Conservation (phyloP, 2,329 filamentous ascomycete species). For the Penicillium janthinellum region DNA sequence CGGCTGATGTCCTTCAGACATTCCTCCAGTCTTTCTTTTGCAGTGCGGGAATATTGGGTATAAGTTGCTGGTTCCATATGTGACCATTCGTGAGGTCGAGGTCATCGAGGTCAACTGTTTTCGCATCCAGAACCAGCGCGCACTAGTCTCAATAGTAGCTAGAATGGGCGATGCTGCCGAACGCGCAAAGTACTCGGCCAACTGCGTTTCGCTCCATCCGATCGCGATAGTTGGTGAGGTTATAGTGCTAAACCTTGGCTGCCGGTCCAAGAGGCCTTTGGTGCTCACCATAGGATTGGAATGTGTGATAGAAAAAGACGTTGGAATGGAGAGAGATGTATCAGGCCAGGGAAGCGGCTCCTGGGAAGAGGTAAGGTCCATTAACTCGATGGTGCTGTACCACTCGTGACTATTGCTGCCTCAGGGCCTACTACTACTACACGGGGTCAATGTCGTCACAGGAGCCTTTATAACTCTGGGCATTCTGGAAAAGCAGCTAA, state of each 20-base stretch:
- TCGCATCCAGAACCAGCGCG: conserved; percentile 17
- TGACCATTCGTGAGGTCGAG: conserved; percentile 13
- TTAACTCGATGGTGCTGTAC: too few relatives aligned
- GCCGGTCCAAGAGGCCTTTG: not conserved
- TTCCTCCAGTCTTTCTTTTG: conserved; percentile 9
- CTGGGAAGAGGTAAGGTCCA: conserved; percentile 8
- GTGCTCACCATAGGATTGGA: not conserved
- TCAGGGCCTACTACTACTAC: too few relatives aligned
- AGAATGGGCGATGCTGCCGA: conserved; percentile 14
- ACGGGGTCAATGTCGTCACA: too few relatives aligned
- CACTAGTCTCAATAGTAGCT: conserved; percentile 12
- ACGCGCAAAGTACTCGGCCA: conserved; percentile 15
- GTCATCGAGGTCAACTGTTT: conserved; percentile 14
- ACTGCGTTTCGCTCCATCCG: conserved; percentile 11
- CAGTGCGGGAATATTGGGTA: conserved; percentile 9
- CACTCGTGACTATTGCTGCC: too few relatives aligned
- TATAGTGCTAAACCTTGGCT: not conserved
- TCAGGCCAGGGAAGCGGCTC: conserved; percentile 10
- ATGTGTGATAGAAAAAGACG: not conserved
- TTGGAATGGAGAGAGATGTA: conserved; percentile 1
- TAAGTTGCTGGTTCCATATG: conserved; percentile 13
- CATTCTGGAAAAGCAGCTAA: conserved; percentile 18
- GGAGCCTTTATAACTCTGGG: not conserved
- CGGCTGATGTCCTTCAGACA: conserved; percentile 6
- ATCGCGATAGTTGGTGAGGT: conserved; percentile 3